Percentiles rank a stretch among this genome's conserved stretches.
These are phyloP conservation scores for peach (Prunus persica) DNA, from an alignment of 306 rosid species.

Conservation along the genomic window Prunus_persica_NCBIv2 NC_034013.1:17903501-17904000, in stretches of 20 bases:
- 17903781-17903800: slow-evolving; percentile 10
- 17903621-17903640: slow-evolving; percentile 8
- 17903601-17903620: slow-evolving; percentile 10
- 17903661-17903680: not conserved
- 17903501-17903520: slow-evolving; percentile 54
- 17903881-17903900: slow-evolving; percentile 51
- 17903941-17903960: not conserved
- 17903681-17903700: not conserved
- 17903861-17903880: slow-evolving; percentile 82
- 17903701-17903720: not conserved
- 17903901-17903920: slow-evolving; percentile 81
- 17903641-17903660: slow-evolving; percentile 8
- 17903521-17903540: slow-evolving; percentile 42
- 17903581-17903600: not conserved
- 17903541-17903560: not conserved
- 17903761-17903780: slow-evolving; percentile 29
- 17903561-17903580: too few species aligned
- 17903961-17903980: not conserved
- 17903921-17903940: slow-evolving; percentile 21
- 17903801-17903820: slow-evolving; percentile 7
- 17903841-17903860: slow-evolving; percentile 56
- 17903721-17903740: not conserved
- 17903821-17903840: slow-evolving; percentile 12
- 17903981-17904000: not conserved
- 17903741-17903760: not conserved